Base-by-base conservation (phyloP, 441 rosid genomes). In the Euphorbia schlechtendalii region DNA sequence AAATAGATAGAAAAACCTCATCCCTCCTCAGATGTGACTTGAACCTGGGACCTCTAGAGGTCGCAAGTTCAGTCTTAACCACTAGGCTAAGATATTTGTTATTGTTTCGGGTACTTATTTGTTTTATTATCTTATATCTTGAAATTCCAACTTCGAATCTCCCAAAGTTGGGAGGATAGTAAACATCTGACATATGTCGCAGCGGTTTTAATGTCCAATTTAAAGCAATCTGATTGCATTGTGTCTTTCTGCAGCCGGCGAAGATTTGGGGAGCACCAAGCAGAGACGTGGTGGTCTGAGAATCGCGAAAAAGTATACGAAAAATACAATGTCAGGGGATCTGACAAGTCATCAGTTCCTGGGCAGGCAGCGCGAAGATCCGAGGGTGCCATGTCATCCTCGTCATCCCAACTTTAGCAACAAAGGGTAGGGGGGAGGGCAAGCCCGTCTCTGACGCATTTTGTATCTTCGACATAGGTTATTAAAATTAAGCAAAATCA, bases 261-360 rank as follows among this genome's bases (percentile, higher is more conserved):
- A 82, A 89, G 92, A 79, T 95, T 89, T 57, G 89, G 84, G 25
- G 99, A 95, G 83, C 96, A 91, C 64, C 98, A 95, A 74, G 99
- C 98, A 5, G 95, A 91, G 76, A 80, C 82, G 1, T 94, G 99
- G 98, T 94, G 99, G 99, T 86, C 95, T n/a, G 98, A 95, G 82
- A 95, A 95, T 63, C 96, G 98, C 0, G 98, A 89, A 62, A 91
- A 76, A 77, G 98, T 95, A 56, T 88, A 89, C 17, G 92, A 87
- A 66, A 81, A 72, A 72, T 88, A 91, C 77, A 87, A 88, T 59
- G 90, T 94, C 30, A 83, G 88, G 1, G 92, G 89, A 62, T 74
- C 91, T 4, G 96, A 93, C 48, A 88, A 84, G 73, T 66, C 87
- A 59, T 82, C 94, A 20, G 81, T 80, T 28, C 68, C 86, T 28